Evolutionary conservation across 805 yeast genomes (phyloP).

Genomic region (Jamesozyma lodderae): DNA sequence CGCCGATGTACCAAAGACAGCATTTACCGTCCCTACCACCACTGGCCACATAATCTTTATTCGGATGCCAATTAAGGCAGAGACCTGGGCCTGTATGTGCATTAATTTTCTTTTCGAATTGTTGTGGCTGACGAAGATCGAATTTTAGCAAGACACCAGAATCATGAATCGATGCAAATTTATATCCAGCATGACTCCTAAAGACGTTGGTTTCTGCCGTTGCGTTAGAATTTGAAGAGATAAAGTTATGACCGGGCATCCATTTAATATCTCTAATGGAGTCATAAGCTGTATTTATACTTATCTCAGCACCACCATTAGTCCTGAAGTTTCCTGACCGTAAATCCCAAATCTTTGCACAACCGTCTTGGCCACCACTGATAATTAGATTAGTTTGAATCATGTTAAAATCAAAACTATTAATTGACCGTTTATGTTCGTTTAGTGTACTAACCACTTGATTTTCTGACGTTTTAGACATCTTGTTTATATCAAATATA

Average conservation of each 20-base stretch:
- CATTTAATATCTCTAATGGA: constrained; percentile 52
- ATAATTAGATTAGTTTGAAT: constrained; percentile 33
- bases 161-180: constrained; percentile 75
- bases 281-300: constrained; percentile 51
- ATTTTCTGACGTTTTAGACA: constrained; percentile 12
- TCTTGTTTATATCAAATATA: constrained; percentile 24
- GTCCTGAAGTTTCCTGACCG: constrained; percentile 37
- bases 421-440: constrained; percentile 30
- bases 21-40: constrained; percentile 80
- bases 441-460: constrained; percentile 20
- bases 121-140: constrained; percentile 65
- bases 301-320: constrained; percentile 22
- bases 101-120: constrained; percentile 61
- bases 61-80: constrained; percentile 82
- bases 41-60: constrained; percentile 67
- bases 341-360: constrained; percentile 66
- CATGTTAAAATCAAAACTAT: constrained; percentile 31
- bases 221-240: not conserved
- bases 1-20: constrained; percentile 30
- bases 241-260: constrained; percentile 32
- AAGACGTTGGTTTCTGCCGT: not conserved
- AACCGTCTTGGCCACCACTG: constrained; percentile 75
- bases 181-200: constrained; percentile 33
- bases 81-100: constrained; percentile 92
- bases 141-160: constrained; percentile 80